Evolutionary conservation across 176 grass and related monocot genomes (phyloP).

Genomic region (Ampelocalamus luodianensis): DNA sequence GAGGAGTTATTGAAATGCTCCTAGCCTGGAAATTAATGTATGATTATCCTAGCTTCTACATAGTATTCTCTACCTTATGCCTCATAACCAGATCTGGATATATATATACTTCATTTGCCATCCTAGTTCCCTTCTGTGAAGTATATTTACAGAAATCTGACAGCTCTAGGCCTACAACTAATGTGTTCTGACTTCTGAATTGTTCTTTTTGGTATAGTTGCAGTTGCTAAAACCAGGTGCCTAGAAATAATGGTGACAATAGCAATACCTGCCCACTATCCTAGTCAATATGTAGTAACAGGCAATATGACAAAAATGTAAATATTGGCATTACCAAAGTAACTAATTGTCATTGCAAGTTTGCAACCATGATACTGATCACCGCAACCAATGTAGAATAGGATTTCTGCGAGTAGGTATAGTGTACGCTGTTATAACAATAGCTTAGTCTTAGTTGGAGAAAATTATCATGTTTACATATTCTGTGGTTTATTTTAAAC

Average conservation of each 20-base stretch:
- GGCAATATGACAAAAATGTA: neutral
- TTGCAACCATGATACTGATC: neutral
- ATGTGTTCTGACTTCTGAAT: neutral
- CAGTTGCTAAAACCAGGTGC: neutral
- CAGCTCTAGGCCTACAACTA: neutral
- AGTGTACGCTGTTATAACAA: neutral
- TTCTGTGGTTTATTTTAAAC: neutral
- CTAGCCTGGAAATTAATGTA: slow-evolving; percentile 87
- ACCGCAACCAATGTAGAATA: neutral
- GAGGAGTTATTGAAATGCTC: slow-evolving; percentile 92
- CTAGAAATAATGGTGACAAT: slow-evolving; percentile 12
- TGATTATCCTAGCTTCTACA: slow-evolving; percentile 20
- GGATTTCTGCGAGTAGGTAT: neutral
- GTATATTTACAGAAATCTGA: neutral
- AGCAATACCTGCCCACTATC: neutral
- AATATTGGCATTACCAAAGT: neutral
- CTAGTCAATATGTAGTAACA: neutral
- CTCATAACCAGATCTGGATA: neutral
- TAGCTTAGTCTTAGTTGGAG: neutral
- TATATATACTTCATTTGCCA: too few relatives aligned
- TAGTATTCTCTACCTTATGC: slow-evolving; percentile 10
- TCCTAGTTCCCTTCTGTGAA: slow-evolving; percentile 7
- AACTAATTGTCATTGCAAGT: neutral
- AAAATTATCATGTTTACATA: neutral
- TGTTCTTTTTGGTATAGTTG: neutral